These are phyloP conservation scores for Penicillium sp. DNA, from an alignment of 2,329 filamentous ascomycete genomes.

Conservation along the genomic window DNA sequence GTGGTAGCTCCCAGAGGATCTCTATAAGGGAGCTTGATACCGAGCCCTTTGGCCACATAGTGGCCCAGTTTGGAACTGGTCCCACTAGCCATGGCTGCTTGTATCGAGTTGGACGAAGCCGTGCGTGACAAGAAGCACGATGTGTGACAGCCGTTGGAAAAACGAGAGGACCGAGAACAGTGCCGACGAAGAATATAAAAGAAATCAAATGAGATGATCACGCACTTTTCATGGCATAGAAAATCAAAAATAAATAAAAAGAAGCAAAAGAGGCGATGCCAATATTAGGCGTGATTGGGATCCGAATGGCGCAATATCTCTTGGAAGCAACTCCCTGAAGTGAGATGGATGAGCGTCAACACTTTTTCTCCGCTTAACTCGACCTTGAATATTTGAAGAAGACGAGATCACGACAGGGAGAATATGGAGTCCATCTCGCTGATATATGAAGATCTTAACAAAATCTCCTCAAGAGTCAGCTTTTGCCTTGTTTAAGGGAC, in stretches of 20 bases:
- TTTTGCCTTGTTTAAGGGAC: neutral
- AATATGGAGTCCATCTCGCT: neutral
- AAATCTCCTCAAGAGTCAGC: conserved; percentile 1
- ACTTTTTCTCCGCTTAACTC: conserved; percentile 10
- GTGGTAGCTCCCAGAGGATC: conserved; percentile 51
- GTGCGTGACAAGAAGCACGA: neutral
- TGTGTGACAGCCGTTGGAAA: neutral
- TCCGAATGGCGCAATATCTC: conserved; percentile 27
- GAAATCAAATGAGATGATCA: conserved; percentile 14
- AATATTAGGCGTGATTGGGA: conserved; percentile 22
- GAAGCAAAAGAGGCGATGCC: conserved; percentile 10
- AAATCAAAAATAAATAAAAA: conserved; percentile 7
- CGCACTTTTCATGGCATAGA: conserved; percentile 12
- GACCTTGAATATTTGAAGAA: neutral
- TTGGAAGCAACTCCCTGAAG: conserved; percentile 12
- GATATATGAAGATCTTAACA: neutral
- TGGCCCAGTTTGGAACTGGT: conserved; percentile 61
- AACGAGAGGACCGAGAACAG: conserved; percentile 1
- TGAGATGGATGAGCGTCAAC: conserved; percentile 12
- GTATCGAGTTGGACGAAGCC: conserved; percentile 1
- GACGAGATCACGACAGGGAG: neutral
- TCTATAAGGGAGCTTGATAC: conserved; percentile 73
- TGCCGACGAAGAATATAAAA: conserved; percentile 19
- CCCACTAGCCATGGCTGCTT: conserved; percentile 33
- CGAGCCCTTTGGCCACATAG: conserved; percentile 70